A percentile compares a stretch with the other conserved stretches of the same genome.
Evolutionary conservation across 2,329 filamentous ascomycete genomes (phyloP).

Genomic region (Helminthosporium solani): DNA sequence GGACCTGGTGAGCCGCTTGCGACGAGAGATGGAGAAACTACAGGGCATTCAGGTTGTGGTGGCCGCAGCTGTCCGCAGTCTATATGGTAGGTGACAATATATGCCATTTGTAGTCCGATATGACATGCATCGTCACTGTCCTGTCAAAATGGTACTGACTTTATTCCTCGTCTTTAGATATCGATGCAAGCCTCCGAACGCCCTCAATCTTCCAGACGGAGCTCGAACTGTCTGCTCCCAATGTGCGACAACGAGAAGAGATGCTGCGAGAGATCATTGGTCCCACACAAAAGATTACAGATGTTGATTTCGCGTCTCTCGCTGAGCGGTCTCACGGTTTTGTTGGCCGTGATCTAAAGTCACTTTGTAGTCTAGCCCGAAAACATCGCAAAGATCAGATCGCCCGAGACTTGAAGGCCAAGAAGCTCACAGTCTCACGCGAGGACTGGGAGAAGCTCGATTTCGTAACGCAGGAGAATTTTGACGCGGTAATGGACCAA

Average conservation of each 20-base stretch:
- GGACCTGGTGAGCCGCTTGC: slow-evolving; percentile 23
- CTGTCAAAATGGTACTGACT: no score
- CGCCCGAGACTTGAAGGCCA: slow-evolving; percentile 17
- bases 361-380: slow-evolving; percentile 60
- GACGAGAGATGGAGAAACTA: slow-evolving; percentile 52
- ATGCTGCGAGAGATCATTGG: slow-evolving; percentile 60
- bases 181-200: slow-evolving; percentile 69
- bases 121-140: no score
- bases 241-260: slow-evolving; percentile 66
- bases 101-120: no score
- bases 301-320: slow-evolving; percentile 54
- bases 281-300: slow-evolving; percentile 53
- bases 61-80: slow-evolving; percentile 71
- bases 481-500: slow-evolving; percentile 64
- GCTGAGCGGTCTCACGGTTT: slow-evolving; percentile 83
- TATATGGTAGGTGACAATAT: slow-evolving; percentile 47
- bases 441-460: slow-evolving; percentile 18
- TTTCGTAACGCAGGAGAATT: slow-evolving; percentile 50
- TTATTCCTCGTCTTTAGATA: slow-evolving; percentile 40
- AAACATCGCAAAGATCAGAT: slow-evolving; percentile 33
- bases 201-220: slow-evolving; percentile 65
- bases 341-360: slow-evolving; percentile 74
- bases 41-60: slow-evolving; percentile 64
- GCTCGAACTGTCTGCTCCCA: slow-evolving; percentile 76
- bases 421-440: slow-evolving; percentile 24